Evolutionary conservation across 1,284 basidiomycete genomes (phyloP).

Genomic region (Trichosporon asahii): DNA sequence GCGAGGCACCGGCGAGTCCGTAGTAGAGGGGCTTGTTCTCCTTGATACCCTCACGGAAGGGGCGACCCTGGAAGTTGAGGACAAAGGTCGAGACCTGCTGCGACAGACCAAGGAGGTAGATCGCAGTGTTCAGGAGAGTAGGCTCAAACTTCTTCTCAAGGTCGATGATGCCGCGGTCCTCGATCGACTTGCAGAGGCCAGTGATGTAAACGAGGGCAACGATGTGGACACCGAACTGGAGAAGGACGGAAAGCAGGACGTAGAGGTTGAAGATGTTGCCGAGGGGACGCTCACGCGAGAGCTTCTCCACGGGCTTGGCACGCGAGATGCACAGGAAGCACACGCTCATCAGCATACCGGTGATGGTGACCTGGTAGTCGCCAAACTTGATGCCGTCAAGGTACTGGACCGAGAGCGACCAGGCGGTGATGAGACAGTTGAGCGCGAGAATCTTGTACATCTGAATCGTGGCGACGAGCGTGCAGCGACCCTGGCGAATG

Average conservation of each 20-base stretch:
- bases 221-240: constrained; percentile 91
- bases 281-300: constrained; percentile 83
- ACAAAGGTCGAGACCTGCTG: constrained; percentile 96
- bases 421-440: constrained; percentile 93
- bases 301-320: constrained; percentile 91
- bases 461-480: constrained; percentile 91
- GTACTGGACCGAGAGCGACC: constrained; percentile 91
- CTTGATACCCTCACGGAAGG: constrained; percentile 91
- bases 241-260: constrained; percentile 79
- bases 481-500: constrained; percentile 93
- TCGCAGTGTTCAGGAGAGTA: constrained; percentile 85
- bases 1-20: constrained; percentile 78
- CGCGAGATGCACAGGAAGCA: constrained; percentile 95
- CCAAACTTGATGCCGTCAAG: constrained; percentile 97
- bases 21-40: constrained; percentile 90
- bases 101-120: constrained; percentile 86
- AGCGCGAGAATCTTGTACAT: constrained; percentile 98
- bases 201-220: constrained; percentile 86
- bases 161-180: constrained; percentile 76
- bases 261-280: constrained; percentile 95
- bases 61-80: constrained; percentile 94
- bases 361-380: constrained; percentile 90
- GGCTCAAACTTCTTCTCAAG: constrained; percentile 93
- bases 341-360: constrained; percentile 92
- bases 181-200: constrained; percentile 67